Base-by-base conservation (phyloP, 495 filamentous ascomycete species). In the Daldinia childiae region DNA sequence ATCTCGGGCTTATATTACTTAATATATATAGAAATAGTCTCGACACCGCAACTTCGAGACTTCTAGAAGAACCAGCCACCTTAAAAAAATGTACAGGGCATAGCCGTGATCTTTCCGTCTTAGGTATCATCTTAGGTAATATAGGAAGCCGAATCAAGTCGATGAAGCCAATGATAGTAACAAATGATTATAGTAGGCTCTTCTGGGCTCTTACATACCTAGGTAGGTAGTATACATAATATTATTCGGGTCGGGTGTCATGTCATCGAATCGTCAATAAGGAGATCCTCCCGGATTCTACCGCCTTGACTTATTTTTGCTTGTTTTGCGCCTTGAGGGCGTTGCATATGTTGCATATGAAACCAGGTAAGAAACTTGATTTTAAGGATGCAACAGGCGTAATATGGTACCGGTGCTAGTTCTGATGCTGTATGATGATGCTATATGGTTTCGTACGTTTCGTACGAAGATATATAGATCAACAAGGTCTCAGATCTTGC, bases 341-440 rank as follows among this genome's bases (percentile, higher is more conserved):
- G 43, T 62, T 59, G 57, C 65, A 66, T 48, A 48, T 48, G 43
- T 48, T 24, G 43, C 17, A 48, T 69, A 69, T 73, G 62, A 69
- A 73, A 66, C 66, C 58, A 24, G 27, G 60, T n/a, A n/a, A n/a
- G 54, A 73, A 73, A 63, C 71, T 69, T 73, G 71, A n/a, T 66
- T 69, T 73, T 73, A 38, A 29, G 34, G 38, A 19, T 36, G 17
- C 30, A 21, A 24, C 43, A 21, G 43, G 17, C 43, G 19, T 14
- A 48, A 24, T 54, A 54, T 54, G 50, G 50, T 36, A 36, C 34
- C 34, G 34, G 11, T 14, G 34, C 12, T 36, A 12, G 11, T 14
- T 11, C 12, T 36, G 34, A 12, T 14, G 24, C 24, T 54, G 50
- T 30, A 54, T 29, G 50, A 56, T 26, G 30, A 34, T 62, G 38